A percentile compares a stretch with the other conserved stretches of the same genome.
Evolutionary conservation across 2,329 filamentous ascomycete genomes (phyloP).

Genomic region (Xylaria sp.): DNA sequence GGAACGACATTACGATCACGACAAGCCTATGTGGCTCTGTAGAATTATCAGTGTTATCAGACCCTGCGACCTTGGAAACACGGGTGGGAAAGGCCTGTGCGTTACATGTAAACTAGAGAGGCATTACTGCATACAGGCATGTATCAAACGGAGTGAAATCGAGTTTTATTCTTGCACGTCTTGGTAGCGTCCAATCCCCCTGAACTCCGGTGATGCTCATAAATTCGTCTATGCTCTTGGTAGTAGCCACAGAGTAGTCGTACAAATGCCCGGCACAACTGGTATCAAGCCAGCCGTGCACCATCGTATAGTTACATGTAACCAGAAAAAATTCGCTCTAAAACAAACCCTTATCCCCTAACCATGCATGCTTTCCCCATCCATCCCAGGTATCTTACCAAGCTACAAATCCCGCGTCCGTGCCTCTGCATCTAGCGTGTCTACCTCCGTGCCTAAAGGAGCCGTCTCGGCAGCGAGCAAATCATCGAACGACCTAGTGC

Average conservation of each 20-base stretch:
- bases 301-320: conserved; percentile 19
- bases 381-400: neutral
- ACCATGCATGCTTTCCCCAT: neutral
- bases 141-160: conserved; percentile 1
- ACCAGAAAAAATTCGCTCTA: neutral
- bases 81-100: neutral
- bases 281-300: neutral
- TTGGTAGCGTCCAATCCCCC: neutral
- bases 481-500: conserved; percentile 31
- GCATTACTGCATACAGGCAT: conserved; percentile 10
- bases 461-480: conserved; percentile 41
- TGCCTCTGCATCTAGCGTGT: conserved; percentile 55
- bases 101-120: conserved; percentile 5
- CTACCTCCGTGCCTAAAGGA: conserved; percentile 52
- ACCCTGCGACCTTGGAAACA: neutral
- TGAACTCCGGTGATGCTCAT: conserved; percentile 22
- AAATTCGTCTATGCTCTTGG: neutral
- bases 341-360: neutral
- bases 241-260: neutral
- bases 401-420: conserved; percentile 52
- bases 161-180: neutral
- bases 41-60: neutral
- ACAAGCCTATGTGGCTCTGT: neutral
- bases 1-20: neutral
- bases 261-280: conserved; percentile 7